Percentiles rank a stretch among this genome's conserved stretches.
phyloP scores from a whole-genome alignment of 2,329 filamentous ascomycete genomes.

The Fusarium fujikuroi region DNA sequence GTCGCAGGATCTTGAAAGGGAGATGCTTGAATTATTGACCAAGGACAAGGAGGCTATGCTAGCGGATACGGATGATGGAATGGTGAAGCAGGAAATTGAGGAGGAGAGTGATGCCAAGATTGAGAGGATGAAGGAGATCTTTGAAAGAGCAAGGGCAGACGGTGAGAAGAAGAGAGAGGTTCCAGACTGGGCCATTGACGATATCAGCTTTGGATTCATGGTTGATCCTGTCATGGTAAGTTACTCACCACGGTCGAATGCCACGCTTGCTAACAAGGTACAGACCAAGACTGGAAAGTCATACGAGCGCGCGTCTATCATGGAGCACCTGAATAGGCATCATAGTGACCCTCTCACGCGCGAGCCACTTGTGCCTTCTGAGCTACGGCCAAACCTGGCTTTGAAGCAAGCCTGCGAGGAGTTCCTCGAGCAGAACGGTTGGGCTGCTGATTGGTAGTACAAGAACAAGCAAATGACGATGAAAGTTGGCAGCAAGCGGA shows the following conservation, averaged over 20 bases:
- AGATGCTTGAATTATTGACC: conserved; percentile 65
- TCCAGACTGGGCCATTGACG: conserved; percentile 81
- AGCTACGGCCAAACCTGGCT: conserved; percentile 83
- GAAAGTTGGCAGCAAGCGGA: background rate
- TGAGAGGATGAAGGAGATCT: conserved; percentile 56
- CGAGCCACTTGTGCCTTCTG: conserved; percentile 73
- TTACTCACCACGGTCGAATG: background rate
- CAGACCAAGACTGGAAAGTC: conserved; percentile 87
- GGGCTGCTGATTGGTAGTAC: conserved; percentile 89
- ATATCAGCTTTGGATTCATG: conserved; percentile 80
- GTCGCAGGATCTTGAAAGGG: conserved; percentile 66
- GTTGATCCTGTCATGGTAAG: conserved; percentile 72
- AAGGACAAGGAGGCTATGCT: conserved; percentile 58
- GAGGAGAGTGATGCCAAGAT: conserved; percentile 62
- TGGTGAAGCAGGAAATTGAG: conserved; percentile 59
- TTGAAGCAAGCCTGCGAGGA: conserved; percentile 85
- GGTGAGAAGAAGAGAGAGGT: conserved; percentile 66
- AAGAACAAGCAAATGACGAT: background rate
- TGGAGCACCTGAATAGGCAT: conserved; percentile 83
- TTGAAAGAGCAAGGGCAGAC: conserved; percentile 61
- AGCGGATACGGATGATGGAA: conserved; percentile 54
- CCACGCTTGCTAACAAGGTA: conserved; percentile 10
- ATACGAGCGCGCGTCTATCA: conserved; percentile 86
- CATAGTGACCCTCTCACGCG: conserved; percentile 86
- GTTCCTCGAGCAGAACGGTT: conserved; percentile 87